These are phyloP conservation scores for Debaryomyces nepalensis DNA, from an alignment of 1,139 yeast species.

Conservation along the genomic window DNA sequence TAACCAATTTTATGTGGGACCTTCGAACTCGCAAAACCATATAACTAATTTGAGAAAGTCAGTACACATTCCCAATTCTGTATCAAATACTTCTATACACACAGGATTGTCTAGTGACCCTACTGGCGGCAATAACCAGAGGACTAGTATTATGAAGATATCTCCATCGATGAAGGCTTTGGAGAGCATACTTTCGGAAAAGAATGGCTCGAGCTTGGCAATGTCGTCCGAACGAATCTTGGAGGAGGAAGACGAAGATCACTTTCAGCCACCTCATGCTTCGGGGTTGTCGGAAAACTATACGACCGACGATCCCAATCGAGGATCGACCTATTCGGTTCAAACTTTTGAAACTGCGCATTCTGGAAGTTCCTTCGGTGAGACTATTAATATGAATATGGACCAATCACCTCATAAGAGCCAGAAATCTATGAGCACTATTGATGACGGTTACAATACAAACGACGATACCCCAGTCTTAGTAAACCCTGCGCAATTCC, in stretches of 20 bases:
- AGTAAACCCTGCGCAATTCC: constrained; percentile 32
- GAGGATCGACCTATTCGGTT: constrained; percentile 27
- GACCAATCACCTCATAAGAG: constrained; percentile 4
- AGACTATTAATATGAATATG: constrained; percentile 1
- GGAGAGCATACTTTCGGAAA: constrained; percentile 49
- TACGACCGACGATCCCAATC: constrained; percentile 14
- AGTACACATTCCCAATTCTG: constrained; percentile 51
- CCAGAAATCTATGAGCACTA: constrained; percentile 23
- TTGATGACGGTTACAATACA: constrained; percentile 25
- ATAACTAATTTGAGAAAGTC: constrained; percentile 53
- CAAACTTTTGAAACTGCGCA: constrained; percentile 39
- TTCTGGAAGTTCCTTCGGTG: constrained; percentile 20
- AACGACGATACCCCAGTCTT: constrained; percentile 32
- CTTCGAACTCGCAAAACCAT: constrained; percentile 34
- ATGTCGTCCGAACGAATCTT: constrained; percentile 20
- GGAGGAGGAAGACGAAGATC: constrained; percentile 33
- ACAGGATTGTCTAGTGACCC: constrained; percentile 18
- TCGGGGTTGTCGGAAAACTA: constrained; percentile 13
- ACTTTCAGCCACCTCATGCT: background rate
- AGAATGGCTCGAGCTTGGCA: constrained; percentile 13
- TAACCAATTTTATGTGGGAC: constrained; percentile 22
- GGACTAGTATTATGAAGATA: constrained; percentile 47
- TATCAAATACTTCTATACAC: constrained; percentile 33
- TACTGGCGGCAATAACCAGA: constrained; percentile 10
- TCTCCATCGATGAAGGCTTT: constrained; percentile 62